Evolutionary conservation across 2,329 filamentous ascomycete genomes (phyloP).

Genomic region (Dactylellina parvicollis): DNA sequence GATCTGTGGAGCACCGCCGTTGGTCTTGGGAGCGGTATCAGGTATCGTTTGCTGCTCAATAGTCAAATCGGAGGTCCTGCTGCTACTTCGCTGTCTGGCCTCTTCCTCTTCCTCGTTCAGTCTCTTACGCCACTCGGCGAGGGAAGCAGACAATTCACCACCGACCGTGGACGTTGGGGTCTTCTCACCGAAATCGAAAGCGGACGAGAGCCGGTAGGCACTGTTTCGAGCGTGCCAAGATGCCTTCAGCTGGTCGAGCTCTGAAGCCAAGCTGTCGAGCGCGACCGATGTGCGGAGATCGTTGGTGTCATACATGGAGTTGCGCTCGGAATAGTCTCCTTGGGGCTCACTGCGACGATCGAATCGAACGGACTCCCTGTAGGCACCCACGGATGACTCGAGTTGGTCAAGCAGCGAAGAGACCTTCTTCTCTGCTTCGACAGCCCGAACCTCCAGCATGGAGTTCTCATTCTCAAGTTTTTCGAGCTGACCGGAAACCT

Average conservation of each 20-base stretch:
- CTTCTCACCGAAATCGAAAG: constrained; percentile 80
- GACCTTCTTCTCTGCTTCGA: constrained; percentile 92
- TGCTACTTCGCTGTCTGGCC: constrained; percentile 55
- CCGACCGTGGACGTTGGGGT: constrained; percentile 60
- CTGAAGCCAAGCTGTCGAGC: constrained; percentile 87
- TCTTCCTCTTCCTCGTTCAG: constrained; percentile 57
- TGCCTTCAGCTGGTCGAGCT: constrained; percentile 86
- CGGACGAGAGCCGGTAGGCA: constrained; percentile 88
- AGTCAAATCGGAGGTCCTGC: constrained; percentile 44
- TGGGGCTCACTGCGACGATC: constrained; percentile 53
- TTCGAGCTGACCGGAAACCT: constrained; percentile 72
- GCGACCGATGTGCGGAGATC: constrained; percentile 74
- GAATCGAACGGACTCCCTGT: constrained; percentile 72
- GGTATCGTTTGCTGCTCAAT: constrained; percentile 32
- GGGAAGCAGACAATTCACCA: constrained; percentile 58
- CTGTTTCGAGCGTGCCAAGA: constrained; percentile 98
- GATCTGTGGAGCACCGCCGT: constrained; percentile 33
- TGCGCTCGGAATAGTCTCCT: constrained; percentile 58
- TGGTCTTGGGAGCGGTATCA: constrained; percentile 38
- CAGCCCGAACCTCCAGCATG: constrained; percentile 81
- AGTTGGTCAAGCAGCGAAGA: constrained; percentile 93
- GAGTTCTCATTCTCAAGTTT: constrained; percentile 83
- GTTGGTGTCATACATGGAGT: constrained; percentile 60
- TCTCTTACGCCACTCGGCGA: constrained; percentile 57
- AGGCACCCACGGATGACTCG: constrained; percentile 91